Base-by-base conservation (phyloP, 2,329 filamentous ascomycete species). In the Venturia asperata region DNA sequence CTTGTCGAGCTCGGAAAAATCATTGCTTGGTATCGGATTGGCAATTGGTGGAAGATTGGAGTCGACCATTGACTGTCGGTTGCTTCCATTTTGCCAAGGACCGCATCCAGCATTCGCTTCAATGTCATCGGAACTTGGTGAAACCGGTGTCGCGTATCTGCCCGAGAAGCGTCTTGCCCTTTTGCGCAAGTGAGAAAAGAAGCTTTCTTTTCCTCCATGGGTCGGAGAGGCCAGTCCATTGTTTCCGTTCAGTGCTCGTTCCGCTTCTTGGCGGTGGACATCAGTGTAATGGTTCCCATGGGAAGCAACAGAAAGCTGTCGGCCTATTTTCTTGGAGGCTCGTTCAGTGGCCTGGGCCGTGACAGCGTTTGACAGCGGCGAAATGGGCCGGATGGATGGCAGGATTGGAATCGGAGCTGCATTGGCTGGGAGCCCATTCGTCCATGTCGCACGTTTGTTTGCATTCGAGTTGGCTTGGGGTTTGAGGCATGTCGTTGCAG, bases 101-200 rank as follows among this genome's bases (percentile, higher is more conserved):
- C 87, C 89, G 75, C 92, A 96, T 56, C 92, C 93, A 63, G 90
- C 91, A 72, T 93, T 92, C n/a, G 92, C 89, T 75, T 97, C 94
- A 64, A 96, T 81, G 72, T 97, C 93, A 70, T 97, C 92, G 65
- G 87, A 87, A 55, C 83, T 85, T 10, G 91, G 89, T 21, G 91
- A 90, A 66, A 89, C 85, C 9, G 91, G 88, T 17, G 87, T 87
- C 74, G 93, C 90, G 73, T 96, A 92, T 66, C 93, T 87, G 60
- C 94, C 94, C 34, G 94, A 99, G 67, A 99, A 87, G 70, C 94
- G 85, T 70, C 94, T 86, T 37, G 95, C 94, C 63, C 93, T 88
- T 77, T 99, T 99, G 65, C 94, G 86, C 9, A 99, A 83, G 74
- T 99, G 94, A 0, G 94, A 97, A 78, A 99, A 99, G 81, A 99